Evolutionary conservation across 495 filamentous ascomycete genomes (phyloP).

Genomic region (Chaetomium tenue): DNA sequence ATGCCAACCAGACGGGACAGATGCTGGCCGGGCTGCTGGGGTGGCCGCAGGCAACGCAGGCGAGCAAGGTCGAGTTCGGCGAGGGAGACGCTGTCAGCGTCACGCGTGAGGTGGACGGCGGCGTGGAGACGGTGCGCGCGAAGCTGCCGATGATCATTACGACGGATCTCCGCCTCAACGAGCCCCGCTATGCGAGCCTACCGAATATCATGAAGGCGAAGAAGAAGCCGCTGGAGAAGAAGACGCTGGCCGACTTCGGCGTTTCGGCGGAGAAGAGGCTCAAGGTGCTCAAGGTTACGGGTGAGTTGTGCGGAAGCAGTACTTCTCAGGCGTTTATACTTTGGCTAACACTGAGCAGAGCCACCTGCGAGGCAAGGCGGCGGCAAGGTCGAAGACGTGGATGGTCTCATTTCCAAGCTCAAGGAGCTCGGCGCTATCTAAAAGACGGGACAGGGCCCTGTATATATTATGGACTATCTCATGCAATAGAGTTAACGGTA

Average conservation of each 20-base stretch:
- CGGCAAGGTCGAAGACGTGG: constrained; percentile 95
- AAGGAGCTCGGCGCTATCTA: constrained; percentile 94
- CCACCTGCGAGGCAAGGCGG: constrained; percentile 86
- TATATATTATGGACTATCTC: neutral
- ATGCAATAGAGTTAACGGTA: neutral
- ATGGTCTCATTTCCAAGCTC: constrained; percentile 83
- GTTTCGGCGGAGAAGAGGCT: constrained; percentile 70
- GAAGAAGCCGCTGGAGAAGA: constrained; percentile 97
- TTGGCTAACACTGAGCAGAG: constrained; percentile 51
- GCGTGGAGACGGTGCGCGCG: constrained; percentile 81
- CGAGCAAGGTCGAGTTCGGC: constrained; percentile 72
- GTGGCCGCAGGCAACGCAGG: constrained; percentile 94
- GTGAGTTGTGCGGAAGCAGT: constrained; percentile 49
- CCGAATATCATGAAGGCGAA: constrained; percentile 99
- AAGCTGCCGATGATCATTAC: constrained; percentile 89
- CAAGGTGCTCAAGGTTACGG: constrained; percentile 82
- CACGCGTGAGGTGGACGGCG: constrained; percentile 90
- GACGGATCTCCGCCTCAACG: constrained; percentile 91
- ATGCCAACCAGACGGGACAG: constrained; percentile 93
- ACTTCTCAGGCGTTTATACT: neutral
- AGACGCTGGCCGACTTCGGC: constrained; percentile 75
- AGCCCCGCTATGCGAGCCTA: constrained; percentile 90
- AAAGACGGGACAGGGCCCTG: constrained; percentile 16
- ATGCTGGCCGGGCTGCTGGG: constrained; percentile 92
- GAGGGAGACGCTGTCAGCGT: constrained; percentile 63